phyloP scores from a whole-genome alignment of 371 early-diverging fungal genomes.

The Lichtheimia hyalospora region DNA sequence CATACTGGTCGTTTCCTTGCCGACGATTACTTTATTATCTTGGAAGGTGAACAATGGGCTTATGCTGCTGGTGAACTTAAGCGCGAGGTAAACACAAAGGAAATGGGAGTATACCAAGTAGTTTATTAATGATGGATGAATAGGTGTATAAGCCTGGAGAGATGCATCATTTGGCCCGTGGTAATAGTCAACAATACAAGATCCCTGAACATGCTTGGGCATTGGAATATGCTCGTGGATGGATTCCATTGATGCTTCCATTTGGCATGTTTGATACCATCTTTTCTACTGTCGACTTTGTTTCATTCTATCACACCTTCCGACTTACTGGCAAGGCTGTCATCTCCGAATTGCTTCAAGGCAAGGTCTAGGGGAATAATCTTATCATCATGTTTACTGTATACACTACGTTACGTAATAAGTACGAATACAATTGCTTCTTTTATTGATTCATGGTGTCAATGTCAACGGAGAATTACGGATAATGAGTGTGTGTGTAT shows the following conservation, averaged over 20 bases:
- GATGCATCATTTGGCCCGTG: constrained; percentile 52
- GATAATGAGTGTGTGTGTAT: no score
- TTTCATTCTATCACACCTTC: constrained; percentile 32
- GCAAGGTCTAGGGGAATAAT: constrained; percentile 36
- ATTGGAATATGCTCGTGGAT: constrained; percentile 56
- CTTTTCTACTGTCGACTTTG: constrained; percentile 49
- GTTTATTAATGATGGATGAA: background rate
- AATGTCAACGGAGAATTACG: no score
- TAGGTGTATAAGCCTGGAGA: constrained; percentile 50
- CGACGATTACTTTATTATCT: constrained; percentile 59
- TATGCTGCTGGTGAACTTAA: constrained; percentile 41
- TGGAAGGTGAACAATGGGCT: constrained; percentile 62
- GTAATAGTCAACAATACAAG: constrained; percentile 52
- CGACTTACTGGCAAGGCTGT: constrained; percentile 33
- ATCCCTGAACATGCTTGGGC: constrained; percentile 57
- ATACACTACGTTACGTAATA: no score
- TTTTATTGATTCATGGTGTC: no score
- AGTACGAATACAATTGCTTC: no score
- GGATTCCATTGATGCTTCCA: constrained; percentile 58
- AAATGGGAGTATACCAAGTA: background rate
- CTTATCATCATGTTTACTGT: no score
- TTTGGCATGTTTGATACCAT: constrained; percentile 52
- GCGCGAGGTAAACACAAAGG: constrained; percentile 24
- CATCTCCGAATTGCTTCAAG: constrained; percentile 32
- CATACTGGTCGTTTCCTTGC: constrained; percentile 53